These are phyloP conservation scores for Gossypium thurberi DNA, from an alignment of 345 rosid genomes.

Conservation along the genomic window DNA sequence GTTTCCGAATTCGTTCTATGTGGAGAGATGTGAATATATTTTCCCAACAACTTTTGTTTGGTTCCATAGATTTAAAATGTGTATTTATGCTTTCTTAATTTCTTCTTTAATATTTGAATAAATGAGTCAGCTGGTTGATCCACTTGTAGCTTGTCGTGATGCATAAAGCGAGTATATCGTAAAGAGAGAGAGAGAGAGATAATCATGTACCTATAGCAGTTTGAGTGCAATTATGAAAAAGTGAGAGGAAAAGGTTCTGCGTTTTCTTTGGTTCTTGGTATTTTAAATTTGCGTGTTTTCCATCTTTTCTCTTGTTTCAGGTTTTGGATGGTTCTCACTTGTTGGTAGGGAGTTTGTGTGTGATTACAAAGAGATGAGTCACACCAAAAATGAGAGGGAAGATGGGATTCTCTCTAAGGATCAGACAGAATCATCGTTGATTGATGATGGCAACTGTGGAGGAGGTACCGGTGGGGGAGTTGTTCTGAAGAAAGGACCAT, in stretches of 20 bases:
- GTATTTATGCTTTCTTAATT: constrained; percentile 5
- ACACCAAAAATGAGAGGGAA: constrained; percentile 48
- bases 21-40: not conserved
- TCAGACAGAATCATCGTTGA: constrained; percentile 47
- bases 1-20: not conserved
- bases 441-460: constrained; percentile 37
- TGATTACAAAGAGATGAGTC: constrained; percentile 62
- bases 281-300: constrained; percentile 5
- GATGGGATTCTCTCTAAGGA: constrained; percentile 48
- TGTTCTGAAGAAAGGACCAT: constrained; percentile 89
- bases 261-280: constrained; percentile 8
- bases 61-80: constrained; percentile 10
- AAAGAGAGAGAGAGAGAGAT: not conserved
- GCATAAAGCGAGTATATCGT: not conserved
- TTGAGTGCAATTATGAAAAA: constrained; percentile 21
- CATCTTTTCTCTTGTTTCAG: constrained; percentile 27
- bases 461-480: constrained; percentile 35
- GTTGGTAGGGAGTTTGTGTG: constrained; percentile 27
- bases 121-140: constrained; percentile 3
- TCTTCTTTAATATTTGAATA: constrained; percentile 11
- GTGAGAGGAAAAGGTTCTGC: constrained; percentile 5
- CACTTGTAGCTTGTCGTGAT: constrained; percentile 17
- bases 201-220: not conserved
- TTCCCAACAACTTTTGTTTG: constrained; percentile 1
- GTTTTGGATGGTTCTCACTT: constrained; percentile 40